Base-by-base conservation (phyloP, 2,329 filamentous ascomycete species). In the Penicillium sp. region DNA sequence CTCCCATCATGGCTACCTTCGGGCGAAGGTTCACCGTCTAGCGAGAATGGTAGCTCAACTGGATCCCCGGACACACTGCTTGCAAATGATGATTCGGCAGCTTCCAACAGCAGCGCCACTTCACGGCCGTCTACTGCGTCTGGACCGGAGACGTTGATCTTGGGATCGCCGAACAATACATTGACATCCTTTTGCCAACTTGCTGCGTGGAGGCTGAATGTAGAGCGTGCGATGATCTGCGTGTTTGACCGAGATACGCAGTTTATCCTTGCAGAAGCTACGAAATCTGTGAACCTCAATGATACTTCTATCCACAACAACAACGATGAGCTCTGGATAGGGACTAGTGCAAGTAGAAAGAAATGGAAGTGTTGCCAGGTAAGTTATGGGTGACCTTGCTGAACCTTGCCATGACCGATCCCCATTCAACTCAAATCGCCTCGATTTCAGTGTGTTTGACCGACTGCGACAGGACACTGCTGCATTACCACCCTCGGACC, bases 251-350 rank as follows among this genome's bases (percentile, higher is more conserved):
- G 71, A 20, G 67, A 75, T 7, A 69, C 65, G 20, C 75, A 78
- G 53, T 78, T 75, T 49, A 73, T 79, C 25, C 61, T 80, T 13
- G 75, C 75, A n/a, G 78, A 80, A 58, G 72, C 75, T 13, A 77
- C 75, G 3, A 69, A 67, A 49, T 71, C 69, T 0, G 56, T 72
- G 6, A 66, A 66, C 44, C 60, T 77, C 8, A 66, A 67, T 25
- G 58, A 75, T 27, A 59, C 59, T 24, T 50, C 56, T 3, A 51
- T 62, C 3, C 64, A 63, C 35, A 69, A 74, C 8, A 54, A 66
- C 2, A 44, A 59, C 9, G 64, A 63, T 37, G 55, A 66, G 47
- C 62, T 44, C 63, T 70, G 65, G 53, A 57, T 48, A 62, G 68
- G 67, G 44, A 62, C 49, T 43, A 63, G 52, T 52, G 68, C 65